Evolutionary conservation across 2,329 filamentous ascomycete genomes (phyloP), one percentile per base, ranked within the genome.

Genomic region (Xylaria sp.): DNA sequence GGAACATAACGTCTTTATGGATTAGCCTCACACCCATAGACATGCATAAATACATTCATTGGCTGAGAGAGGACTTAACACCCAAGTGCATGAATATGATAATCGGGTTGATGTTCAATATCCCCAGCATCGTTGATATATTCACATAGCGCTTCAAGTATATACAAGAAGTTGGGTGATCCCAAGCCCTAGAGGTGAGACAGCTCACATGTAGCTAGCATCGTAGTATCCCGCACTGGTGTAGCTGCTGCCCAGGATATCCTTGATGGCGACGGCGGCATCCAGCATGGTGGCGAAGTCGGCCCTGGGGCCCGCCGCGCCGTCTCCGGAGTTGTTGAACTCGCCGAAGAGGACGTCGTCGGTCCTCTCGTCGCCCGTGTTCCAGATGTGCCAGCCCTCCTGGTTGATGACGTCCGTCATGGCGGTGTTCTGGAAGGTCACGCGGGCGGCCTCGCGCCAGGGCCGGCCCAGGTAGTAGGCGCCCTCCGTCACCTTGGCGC

Each of bases 301-400:
- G 4, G 79, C 83, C 48, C 84, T 72, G 0, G 74, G 76, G 0
- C 83, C 82, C n/a, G 70, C 66, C 1, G 83, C 73, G 1, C 86
- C 85, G 29, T 70, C 65, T 1, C 85, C 85, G 1, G 76, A 77
- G 68, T 88, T 88, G 19, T 63, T 69, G 63, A 80, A 87, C 72
- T 88, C 85, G 13, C 71, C 80, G 56, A 81, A 87, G n/a, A 72
- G 64, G 1, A 87, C 80, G 41, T 80, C 67, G 34, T 73, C 73
- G 2, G 81, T 86, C 34, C 75, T 74, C 20, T 74, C 65, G 26
- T 79, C 73, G 2, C 70, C 71, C 9, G 8, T 24, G 54, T 75
- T 76, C 85, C 85, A 88, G 29, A 73, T 63, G 1, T 60, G 66
- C 84, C 86, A 88, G 1, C 85, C 85, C 0, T 76, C 77, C 1